Evolutionary conservation across 106 monocot species (phyloP).

Genomic region (Dactylorhiza incarnata): DNA sequence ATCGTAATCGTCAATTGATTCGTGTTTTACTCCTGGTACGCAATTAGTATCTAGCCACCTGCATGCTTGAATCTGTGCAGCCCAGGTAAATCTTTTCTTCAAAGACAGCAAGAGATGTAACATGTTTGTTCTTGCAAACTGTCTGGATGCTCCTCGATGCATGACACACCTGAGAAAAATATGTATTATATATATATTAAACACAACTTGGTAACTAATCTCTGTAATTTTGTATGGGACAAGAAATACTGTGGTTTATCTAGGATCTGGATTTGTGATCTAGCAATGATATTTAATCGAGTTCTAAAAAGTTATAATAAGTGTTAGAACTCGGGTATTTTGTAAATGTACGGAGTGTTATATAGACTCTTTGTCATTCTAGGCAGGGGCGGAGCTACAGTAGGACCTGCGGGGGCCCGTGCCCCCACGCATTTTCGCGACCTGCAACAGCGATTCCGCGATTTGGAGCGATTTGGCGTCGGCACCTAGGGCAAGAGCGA

Average conservation of each 20-base stretch:
- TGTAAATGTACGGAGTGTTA: too few relatives aligned
- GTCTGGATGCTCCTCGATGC: constrained; percentile 55
- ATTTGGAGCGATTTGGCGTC: too few relatives aligned
- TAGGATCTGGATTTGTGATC: not conserved
- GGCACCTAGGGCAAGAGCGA: too few relatives aligned
- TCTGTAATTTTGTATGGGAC: not conserved
- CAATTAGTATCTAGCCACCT: constrained; percentile 29
- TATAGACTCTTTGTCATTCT: too few relatives aligned
- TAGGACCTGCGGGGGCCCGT: too few relatives aligned
- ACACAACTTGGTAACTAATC: not conserved
- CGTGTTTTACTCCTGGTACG: not conserved
- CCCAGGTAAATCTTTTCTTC: constrained; percentile 72
- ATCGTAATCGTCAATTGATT: not conserved
- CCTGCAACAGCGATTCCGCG: too few relatives aligned
- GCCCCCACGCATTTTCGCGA: too few relatives aligned
- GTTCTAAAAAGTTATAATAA: not conserved
- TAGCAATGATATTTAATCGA: not conserved
- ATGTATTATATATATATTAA: not conserved
- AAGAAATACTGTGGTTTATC: not conserved
- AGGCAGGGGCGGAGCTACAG: too few relatives aligned
- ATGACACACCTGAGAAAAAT: constrained; percentile 43
- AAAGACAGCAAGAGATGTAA: constrained; percentile 44
- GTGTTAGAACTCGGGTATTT: too few relatives aligned
- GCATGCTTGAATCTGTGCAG: constrained; percentile 80
- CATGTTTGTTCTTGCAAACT: constrained; percentile 57